These are phyloP conservation scores for Septoria linicola DNA, from an alignment of 2,329 filamentous ascomycete species.

Conservation along the genomic window DNA sequence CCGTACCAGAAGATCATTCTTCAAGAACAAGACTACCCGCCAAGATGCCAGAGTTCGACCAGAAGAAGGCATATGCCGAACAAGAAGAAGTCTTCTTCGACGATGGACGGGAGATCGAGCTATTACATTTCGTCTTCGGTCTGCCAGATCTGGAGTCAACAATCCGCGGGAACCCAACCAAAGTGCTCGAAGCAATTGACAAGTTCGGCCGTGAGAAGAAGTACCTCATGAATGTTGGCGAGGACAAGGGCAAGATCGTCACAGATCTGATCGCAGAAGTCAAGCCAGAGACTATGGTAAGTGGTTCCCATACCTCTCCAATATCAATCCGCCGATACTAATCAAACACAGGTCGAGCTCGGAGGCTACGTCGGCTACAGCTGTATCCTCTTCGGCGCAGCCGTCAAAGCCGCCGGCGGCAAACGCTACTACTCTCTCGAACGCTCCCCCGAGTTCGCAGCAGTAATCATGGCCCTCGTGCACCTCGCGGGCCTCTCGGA, in stretches of 20 bases:
- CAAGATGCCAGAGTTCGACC: constrained; percentile 38
- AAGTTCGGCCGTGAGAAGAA: constrained; percentile 64
- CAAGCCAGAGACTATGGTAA: constrained; percentile 65
- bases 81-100: constrained; percentile 54
- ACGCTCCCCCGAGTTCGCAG: constrained; percentile 70
- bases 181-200: constrained; percentile 68
- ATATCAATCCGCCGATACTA: background rate
- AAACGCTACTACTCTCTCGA: constrained; percentile 70
- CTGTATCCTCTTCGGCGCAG: constrained; percentile 70
- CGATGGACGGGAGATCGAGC: constrained; percentile 71
- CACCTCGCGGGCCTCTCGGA: constrained; percentile 71
- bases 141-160: constrained; percentile 58
- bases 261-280: constrained; percentile 64
- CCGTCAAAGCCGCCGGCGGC: constrained; percentile 63
- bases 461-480: constrained; percentile 66
- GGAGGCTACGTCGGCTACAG: constrained; percentile 83
- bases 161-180: constrained; percentile 62
- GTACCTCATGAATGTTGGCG: constrained; percentile 78
- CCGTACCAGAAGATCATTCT: background rate
- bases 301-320: constrained; percentile 12
- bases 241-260: constrained; percentile 71
- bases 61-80: constrained; percentile 49
- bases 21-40: background rate
- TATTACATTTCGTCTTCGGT: constrained; percentile 67
- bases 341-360: constrained; percentile 60